Percentiles rank a stretch among this genome's conserved stretches.
Evolutionary conservation across 495 filamentous ascomycete genomes (phyloP).

Genomic region (Penicillium turbatum): DNA sequence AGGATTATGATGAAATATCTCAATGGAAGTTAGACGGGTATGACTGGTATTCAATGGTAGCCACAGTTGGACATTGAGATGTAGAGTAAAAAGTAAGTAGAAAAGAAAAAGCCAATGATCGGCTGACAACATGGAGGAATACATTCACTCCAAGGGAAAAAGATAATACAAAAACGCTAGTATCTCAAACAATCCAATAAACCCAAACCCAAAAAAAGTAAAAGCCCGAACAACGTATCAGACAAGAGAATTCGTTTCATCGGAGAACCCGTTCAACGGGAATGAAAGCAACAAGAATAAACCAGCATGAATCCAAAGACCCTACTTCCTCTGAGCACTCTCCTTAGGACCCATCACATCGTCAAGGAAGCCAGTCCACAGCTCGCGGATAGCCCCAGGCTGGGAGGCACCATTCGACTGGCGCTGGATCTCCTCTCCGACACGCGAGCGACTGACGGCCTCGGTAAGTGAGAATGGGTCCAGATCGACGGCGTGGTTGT

Average conservation of each 20-base stretch:
- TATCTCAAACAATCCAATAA: not conserved
- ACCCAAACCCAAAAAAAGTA: not conserved
- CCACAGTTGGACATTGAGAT: not conserved
- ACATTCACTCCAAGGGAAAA: not conserved
- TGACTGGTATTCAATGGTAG: not conserved
- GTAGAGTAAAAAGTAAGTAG: not conserved
- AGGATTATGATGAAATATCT: too few relatives aligned
- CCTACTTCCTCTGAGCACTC: conserved; percentile 23
- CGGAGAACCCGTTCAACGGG: conserved; percentile 2
- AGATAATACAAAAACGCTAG: conserved; percentile 3
- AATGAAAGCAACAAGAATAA: conserved; percentile 2
- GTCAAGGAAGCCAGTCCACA: conserved; percentile 56
- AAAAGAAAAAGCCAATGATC: not conserved
- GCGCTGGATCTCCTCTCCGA: conserved; percentile 36
- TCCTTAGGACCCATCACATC: conserved; percentile 51
- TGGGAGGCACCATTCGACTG: conserved; percentile 20
- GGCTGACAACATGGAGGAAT: not conserved
- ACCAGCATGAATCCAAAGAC: not conserved
- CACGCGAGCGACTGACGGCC: conserved; percentile 41
- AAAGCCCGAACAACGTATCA: not conserved
- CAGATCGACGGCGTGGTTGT: conserved; percentile 53
- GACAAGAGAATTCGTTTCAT: conserved; percentile 16
- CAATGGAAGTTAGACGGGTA: not conserved
- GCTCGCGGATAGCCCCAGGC: conserved; percentile 41
- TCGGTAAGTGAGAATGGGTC: conserved; percentile 57